phyloP scores from a whole-genome alignment of 1,284 basidiomycete species.

The Abortiporus biennis region DNA sequence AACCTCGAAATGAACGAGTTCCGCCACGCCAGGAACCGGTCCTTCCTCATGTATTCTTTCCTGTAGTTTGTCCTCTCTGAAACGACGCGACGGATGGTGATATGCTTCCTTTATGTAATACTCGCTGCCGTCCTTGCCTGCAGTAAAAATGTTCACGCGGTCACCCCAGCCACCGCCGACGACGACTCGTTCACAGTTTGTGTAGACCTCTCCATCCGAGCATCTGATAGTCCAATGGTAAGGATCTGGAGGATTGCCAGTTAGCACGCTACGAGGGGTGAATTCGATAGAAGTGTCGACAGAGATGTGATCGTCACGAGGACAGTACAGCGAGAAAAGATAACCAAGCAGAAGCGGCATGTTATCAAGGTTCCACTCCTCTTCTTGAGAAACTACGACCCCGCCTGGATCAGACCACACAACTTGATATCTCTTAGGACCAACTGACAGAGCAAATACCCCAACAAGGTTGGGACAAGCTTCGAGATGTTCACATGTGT shows the following conservation, averaged over 20 bases:
- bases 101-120: conserved; percentile 9
- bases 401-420: conserved; percentile 8
- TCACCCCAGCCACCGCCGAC: too few relatives aligned
- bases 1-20: too few relatives aligned
- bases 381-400: neutral
- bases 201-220: too few relatives aligned
- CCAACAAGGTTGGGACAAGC: conserved; percentile 7
- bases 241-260: too few relatives aligned
- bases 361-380: neutral
- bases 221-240: too few relatives aligned
- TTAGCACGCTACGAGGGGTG: too few relatives aligned
- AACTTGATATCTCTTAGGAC: conserved; percentile 2
- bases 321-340: conserved; percentile 8
- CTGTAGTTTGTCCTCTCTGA: conserved; percentile 3
- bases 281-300: conserved; percentile 5
- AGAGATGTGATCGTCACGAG: conserved; percentile 5
- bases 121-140: neutral
- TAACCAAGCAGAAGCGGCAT: conserved; percentile 2
- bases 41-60: conserved; percentile 3
- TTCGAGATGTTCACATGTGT: conserved; percentile 7
- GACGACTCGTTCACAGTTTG: too few relatives aligned
- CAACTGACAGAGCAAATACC: neutral
- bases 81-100: neutral
- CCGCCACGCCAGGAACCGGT: conserved; percentile 6
- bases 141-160: conserved; percentile 7